Conservation (phyloP, 345 rosid species). For the Rhizophora apiculata region DNA sequence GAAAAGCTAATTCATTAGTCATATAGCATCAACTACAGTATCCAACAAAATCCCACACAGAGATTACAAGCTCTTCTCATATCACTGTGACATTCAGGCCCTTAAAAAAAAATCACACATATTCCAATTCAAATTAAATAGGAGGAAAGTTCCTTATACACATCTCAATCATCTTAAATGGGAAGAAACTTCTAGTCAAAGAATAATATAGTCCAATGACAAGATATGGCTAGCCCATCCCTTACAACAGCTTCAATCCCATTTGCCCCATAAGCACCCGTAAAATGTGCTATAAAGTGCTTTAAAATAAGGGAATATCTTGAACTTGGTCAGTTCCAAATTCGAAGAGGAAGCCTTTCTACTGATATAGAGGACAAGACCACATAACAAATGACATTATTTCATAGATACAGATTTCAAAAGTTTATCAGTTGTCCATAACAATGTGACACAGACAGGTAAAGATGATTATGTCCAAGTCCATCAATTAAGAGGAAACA, state of each 20-base stretch:
- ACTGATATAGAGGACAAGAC: background rate
- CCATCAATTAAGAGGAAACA: background rate
- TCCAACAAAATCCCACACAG: too few species aligned
- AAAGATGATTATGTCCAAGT: background rate
- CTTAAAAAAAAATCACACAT: too few species aligned
- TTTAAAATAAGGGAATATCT: background rate
- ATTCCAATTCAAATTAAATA: too few species aligned
- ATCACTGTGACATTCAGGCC: too few species aligned
- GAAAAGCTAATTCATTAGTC: too few species aligned
- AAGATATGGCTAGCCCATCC: slow-evolving; percentile 1
- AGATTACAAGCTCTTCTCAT: too few species aligned
- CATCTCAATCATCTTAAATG: background rate
- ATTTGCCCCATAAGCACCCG: background rate
- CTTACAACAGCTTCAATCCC: background rate
- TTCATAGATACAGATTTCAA: background rate
- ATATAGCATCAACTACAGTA: too few species aligned
- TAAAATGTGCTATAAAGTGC: background rate
- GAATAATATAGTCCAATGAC: background rate
- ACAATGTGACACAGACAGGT: background rate
- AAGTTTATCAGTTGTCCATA: background rate
- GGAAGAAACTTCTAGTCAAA: background rate
- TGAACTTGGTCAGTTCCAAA: background rate
- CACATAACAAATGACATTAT: background rate
- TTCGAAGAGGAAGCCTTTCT: background rate
- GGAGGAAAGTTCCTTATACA: background rate